phyloP scores from a whole-genome alignment of 78 protist species.

The Tieghemostelium lacteum region DNA sequence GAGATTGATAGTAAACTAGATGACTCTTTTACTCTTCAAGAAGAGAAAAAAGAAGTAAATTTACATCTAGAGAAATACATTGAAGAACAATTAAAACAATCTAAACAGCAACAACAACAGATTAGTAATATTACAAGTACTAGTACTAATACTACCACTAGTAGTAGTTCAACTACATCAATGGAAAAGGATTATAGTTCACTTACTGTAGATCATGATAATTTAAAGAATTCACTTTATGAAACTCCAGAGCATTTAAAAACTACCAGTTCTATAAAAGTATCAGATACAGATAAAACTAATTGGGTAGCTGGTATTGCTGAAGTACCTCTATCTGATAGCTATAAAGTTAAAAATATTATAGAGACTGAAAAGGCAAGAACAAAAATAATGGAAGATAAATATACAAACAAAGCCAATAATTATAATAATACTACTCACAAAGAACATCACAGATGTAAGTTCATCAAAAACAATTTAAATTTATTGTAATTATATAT shows the following conservation, averaged over 20 bases:
- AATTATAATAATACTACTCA: not conserved
- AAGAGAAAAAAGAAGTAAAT: not conserved
- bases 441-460: constrained; percentile 43
- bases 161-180: too few species aligned
- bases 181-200: constrained; percentile 64
- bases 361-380: constrained; percentile 68
- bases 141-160: not conserved
- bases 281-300: constrained; percentile 34
- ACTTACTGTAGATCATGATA: constrained; percentile 59
- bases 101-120: constrained; percentile 61
- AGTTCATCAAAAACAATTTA: not conserved
- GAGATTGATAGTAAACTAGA: constrained; percentile 5
- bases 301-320: constrained; percentile 76
- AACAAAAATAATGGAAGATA: not conserved
- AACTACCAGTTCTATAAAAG: not conserved
- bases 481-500: not conserved
- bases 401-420: not conserved
- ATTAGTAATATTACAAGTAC: not conserved
- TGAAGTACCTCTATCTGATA: constrained; percentile 38
- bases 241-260: constrained; percentile 66
- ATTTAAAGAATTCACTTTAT: constrained; percentile 17
- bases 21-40: not conserved
- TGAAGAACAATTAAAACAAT: constrained; percentile 14
- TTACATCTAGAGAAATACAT: constrained; percentile 69
- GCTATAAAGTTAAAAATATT: constrained; percentile 42